These are phyloP conservation scores for Fusarium sambucinum DNA, from an alignment of 2,329 filamentous ascomycete species.

Conservation along the genomic window DNA sequence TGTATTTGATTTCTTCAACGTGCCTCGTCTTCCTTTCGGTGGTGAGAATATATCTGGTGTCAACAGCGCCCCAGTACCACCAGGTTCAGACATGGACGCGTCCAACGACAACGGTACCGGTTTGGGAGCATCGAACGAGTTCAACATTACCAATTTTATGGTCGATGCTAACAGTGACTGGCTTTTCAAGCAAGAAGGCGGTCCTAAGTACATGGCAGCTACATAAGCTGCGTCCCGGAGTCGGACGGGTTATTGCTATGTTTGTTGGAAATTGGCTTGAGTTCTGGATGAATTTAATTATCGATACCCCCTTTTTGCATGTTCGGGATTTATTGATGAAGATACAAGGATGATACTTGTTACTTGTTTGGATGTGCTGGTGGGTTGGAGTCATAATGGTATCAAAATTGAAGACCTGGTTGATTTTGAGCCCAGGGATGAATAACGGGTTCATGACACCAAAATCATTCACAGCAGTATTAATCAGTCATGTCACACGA, in stretches of 20 bases:
- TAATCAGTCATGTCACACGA: neutral
- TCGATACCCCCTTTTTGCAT: slow-evolving; percentile 39
- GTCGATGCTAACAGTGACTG: slow-evolving; percentile 80
- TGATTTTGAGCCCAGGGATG: neutral
- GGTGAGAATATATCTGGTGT: slow-evolving; percentile 51
- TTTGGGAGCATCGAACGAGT: slow-evolving; percentile 66
- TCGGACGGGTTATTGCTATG: neutral
- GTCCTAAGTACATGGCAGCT: slow-evolving; percentile 47
- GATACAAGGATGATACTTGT: neutral
- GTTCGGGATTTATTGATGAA: slow-evolving; percentile 4
- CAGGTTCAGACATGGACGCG: slow-evolving; percentile 47
- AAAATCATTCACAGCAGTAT: slow-evolving; percentile 11
- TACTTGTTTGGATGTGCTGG: neutral
- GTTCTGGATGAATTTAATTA: slow-evolving; percentile 20
- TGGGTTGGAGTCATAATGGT: neutral
- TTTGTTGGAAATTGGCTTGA: slow-evolving; percentile 4
- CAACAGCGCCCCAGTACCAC: slow-evolving; percentile 37
- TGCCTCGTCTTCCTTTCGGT: slow-evolving; percentile 75
- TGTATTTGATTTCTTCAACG: slow-evolving; percentile 95
- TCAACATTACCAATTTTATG: slow-evolving; percentile 84
- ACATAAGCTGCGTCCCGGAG: slow-evolving; percentile 10
- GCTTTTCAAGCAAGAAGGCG: slow-evolving; percentile 70
- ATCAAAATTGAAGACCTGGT: slow-evolving; percentile 5
- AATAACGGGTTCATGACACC: slow-evolving; percentile 14
- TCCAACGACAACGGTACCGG: slow-evolving; percentile 46